These are phyloP conservation scores for Cladochytrium replicatum DNA, from an alignment of 192 early-diverging fungal species.

Conservation along the genomic window DNA sequence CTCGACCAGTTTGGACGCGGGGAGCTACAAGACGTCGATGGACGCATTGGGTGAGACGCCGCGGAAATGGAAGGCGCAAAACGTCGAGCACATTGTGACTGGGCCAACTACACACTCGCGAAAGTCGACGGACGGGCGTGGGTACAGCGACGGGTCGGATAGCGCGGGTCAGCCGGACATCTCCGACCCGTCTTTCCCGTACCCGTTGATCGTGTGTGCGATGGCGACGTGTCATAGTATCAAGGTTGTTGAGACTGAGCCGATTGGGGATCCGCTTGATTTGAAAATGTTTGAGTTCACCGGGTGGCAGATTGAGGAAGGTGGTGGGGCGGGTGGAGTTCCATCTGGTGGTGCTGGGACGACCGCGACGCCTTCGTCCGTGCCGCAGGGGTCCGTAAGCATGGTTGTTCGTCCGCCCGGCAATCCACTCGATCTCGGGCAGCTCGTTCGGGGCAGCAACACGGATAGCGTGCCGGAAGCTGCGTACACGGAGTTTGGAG, in stretches of 20 bases:
- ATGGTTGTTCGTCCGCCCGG: slow-evolving; percentile 84
- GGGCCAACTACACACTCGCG: too few relatives aligned
- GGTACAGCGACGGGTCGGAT: too few relatives aligned
- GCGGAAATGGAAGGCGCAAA: too few relatives aligned
- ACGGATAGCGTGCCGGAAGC: neutral
- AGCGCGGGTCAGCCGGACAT: slow-evolving; percentile 25
- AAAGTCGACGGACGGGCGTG: too few relatives aligned
- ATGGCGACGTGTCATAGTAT: slow-evolving; percentile 60
- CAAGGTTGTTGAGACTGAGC: slow-evolving; percentile 79
- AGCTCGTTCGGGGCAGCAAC: slow-evolving; percentile 6
- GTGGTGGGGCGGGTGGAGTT: slow-evolving; percentile 27
- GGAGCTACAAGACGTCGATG: too few relatives aligned
- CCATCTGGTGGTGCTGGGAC: neutral
- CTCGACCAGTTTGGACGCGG: too few relatives aligned
- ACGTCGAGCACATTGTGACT: too few relatives aligned
- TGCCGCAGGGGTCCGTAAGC: slow-evolving; percentile 34
- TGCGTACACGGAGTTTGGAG: slow-evolving; percentile 39
- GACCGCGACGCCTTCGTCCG: neutral
- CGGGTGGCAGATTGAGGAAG: slow-evolving; percentile 87
- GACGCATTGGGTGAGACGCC: too few relatives aligned
- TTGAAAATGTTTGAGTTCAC: slow-evolving; percentile 97
- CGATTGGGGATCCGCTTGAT: slow-evolving; percentile 94
- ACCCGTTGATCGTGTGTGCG: slow-evolving; percentile 45
- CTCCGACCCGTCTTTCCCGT: slow-evolving; percentile 29
- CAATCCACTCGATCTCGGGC: slow-evolving; percentile 30